Base-by-base conservation (phyloP, 495 filamentous ascomycete genomes). In the Letharia lupina region DNA sequence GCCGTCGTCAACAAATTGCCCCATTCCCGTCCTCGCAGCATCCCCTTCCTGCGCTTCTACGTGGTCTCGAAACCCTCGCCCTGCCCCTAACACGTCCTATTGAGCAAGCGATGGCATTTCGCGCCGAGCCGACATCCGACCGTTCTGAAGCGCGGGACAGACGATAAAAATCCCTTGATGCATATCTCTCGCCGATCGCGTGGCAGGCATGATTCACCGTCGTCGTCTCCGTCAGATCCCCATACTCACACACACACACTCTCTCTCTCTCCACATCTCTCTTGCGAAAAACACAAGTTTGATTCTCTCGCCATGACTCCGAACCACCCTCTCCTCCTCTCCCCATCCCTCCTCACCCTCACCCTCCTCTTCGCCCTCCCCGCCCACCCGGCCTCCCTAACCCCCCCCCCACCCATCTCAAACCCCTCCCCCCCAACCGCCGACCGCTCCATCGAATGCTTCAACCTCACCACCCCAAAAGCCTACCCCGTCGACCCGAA, bases 371-470 rank as follows among this genome's bases (percentile, higher is more conserved):
- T 8, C 39, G 4, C n/a, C 47, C n/a, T 9, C 39, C 15, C 33
- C 23, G 23, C 23, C 23, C 23, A 28, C 7, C 39, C 62, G 2
- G 41, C 41, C 20, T 16, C 15, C 11, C 9, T 20, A 31, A 0
- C 31, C 20, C 13, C 10, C 2, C 2, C 16, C 4, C 12, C 44
- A 0, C 16, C 44, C 44, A 18, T 20, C 44, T 18, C 23, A 1
- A 28, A 28, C 1, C n/a, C 47, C 47, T 28, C 47, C 47, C 47
- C 47, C 47, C 12, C 11, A 1, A 20, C 35, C 20, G 11, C 62
- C 47, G 62, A 41, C 20, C 23, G 35, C 48, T 20, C 31, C 39
- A 16, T 57, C 37, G 11, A 16, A 60, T 65, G 63, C 42, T 65
- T 60, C 63, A 47, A 60, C n/a, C 40, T 37, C 13, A 45, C 39